phyloP scores from a whole-genome alignment of 441 rosid genomes.

The Erodium moschatum region DNA sequence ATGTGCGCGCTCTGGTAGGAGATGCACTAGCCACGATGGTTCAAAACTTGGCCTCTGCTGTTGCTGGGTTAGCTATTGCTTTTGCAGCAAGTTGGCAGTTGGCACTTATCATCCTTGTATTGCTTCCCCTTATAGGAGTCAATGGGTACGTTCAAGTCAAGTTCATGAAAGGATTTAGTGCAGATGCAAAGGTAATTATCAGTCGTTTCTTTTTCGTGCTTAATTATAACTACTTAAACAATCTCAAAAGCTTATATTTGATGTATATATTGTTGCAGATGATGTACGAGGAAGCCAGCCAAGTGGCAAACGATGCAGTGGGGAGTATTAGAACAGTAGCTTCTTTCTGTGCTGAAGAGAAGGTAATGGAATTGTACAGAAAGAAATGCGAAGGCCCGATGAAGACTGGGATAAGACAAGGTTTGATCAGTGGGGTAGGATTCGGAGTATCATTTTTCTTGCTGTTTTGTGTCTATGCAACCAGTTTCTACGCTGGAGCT shows the following conservation, averaged over 20 bases:
- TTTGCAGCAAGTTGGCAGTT: constrained; percentile 55
- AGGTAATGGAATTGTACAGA: constrained; percentile 53
- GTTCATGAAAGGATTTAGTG: constrained; percentile 54
- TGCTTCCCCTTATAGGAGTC: constrained; percentile 38
- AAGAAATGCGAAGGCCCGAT: constrained; percentile 60
- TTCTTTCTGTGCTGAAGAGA: constrained; percentile 76
- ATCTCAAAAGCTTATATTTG: background rate
- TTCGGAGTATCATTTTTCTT: constrained; percentile 58
- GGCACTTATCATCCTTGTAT: constrained; percentile 36
- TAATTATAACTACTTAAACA: no score
- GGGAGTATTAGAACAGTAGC: constrained; percentile 84
- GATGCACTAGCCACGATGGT: constrained; percentile 47
- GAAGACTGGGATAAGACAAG: constrained; percentile 54
- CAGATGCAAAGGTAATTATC: constrained; percentile 48
- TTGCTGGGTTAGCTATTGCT: constrained; percentile 49
- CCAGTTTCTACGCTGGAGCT: constrained; percentile 72
- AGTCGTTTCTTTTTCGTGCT: no score
- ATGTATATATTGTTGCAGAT: constrained; percentile 28
- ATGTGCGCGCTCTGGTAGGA: constrained; percentile 46
- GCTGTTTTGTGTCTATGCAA: constrained; percentile 42
- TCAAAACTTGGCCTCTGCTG: constrained; percentile 41
- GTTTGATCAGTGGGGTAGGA: constrained; percentile 55
- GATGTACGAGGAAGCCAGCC: constrained; percentile 80
- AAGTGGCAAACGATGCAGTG: constrained; percentile 71
- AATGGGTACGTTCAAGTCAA: constrained; percentile 43